These are phyloP conservation scores for Mucor ambiguus DNA, from an alignment of 371 early-diverging fungal genomes.

Conservation along the genomic window DNA sequence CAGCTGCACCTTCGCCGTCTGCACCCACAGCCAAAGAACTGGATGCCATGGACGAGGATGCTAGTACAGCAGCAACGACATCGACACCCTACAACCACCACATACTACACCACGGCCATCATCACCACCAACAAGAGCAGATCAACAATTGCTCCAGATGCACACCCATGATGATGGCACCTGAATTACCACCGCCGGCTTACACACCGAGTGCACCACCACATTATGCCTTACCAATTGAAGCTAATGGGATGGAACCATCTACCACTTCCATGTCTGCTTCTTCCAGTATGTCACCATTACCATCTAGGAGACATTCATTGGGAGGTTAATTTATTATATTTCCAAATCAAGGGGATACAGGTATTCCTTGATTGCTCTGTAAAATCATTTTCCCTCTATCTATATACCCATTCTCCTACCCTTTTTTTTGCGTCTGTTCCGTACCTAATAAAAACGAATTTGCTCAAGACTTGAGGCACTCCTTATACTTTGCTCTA, in stretches of 20 bases:
- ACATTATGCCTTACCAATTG: slow-evolving; percentile 26
- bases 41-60: slow-evolving; percentile 24
- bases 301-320: slow-evolving; percentile 24
- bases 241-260: slow-evolving; percentile 6
- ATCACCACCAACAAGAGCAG: slow-evolving; percentile 3
- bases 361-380: slow-evolving; percentile 9
- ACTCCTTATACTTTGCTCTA: background rate
- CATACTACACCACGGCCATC: slow-evolving; percentile 1
- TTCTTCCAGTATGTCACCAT: background rate
- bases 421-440: background rate
- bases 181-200: slow-evolving; percentile 37
- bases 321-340: slow-evolving; percentile 9
- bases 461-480: background rate
- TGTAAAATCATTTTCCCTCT: background rate
- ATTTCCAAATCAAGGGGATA: background rate
- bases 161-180: slow-evolving; percentile 13
- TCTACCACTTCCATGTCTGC: background rate
- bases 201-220: slow-evolving; percentile 43
- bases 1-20: slow-evolving; percentile 30
- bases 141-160: slow-evolving; percentile 12
- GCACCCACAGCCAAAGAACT: slow-evolving; percentile 40
- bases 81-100: background rate
- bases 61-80: background rate
- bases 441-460: background rate
- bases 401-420: slow-evolving; percentile 4